These are phyloP conservation scores for Ogataea minuta DNA, from an alignment of 805 yeast genomes.

Conservation along the genomic window DNA sequence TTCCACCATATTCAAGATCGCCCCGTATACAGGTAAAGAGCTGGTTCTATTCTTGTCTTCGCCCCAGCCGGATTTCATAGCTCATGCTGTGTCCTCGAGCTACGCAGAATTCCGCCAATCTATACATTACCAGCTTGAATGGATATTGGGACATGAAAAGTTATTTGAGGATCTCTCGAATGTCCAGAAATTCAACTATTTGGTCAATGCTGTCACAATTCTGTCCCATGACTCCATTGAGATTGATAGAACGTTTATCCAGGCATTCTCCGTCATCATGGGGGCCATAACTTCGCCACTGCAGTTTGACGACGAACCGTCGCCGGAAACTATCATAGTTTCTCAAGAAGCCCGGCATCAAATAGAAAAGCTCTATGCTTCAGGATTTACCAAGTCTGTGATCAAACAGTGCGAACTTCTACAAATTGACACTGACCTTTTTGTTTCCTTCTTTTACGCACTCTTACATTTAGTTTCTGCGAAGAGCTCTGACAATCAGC, in stretches of 20 bases:
- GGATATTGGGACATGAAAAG: conserved; percentile 7
- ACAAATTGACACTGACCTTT: conserved; percentile 13
- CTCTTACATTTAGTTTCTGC: conserved; percentile 22
- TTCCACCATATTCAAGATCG: conserved; percentile 5
- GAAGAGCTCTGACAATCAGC: conserved; percentile 13
- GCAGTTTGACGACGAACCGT: conserved; percentile 14
- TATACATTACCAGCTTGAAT: conserved; percentile 9
- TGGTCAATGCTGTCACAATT: conserved; percentile 15
- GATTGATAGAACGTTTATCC: conserved; percentile 11
- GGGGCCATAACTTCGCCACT: conserved; percentile 18
- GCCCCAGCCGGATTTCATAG: conserved; percentile 11
- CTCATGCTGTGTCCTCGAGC: background rate
- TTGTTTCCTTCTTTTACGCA: conserved; percentile 20
- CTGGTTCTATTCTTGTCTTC: conserved; percentile 9
- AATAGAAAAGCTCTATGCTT: conserved; percentile 16
- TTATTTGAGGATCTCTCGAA: conserved; percentile 2
- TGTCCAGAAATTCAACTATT: conserved; percentile 13
- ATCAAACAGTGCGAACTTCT: conserved; percentile 8
- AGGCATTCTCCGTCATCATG: conserved; percentile 19
- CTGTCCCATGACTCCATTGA: conserved; percentile 9
- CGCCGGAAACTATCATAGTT: conserved; percentile 5
- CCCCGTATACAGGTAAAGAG: conserved; percentile 6
- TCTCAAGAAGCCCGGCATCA: background rate
- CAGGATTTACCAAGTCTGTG: conserved; percentile 15
- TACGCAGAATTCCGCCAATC: conserved; percentile 2